Base-by-base conservation (phyloP, 2,329 filamentous ascomycete species). In the Epichloe gansuensis region DNA sequence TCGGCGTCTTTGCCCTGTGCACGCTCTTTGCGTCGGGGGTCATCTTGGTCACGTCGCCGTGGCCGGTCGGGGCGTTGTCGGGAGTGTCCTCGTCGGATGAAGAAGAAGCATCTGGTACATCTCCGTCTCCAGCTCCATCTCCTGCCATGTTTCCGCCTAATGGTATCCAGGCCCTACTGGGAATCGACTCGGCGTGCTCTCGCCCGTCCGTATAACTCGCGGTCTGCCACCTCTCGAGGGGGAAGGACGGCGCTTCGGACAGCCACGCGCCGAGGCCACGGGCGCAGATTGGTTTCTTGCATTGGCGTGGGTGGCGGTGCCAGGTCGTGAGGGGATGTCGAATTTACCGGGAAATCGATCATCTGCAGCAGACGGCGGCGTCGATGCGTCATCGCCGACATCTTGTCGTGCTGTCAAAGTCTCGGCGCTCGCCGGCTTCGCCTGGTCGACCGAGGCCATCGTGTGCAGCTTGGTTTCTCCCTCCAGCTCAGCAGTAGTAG, bases 161-260 rank as follows among this genome's bases (percentile, higher is more conserved):
- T 3, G 47, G 50, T 50, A 55, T 48, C 53, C 53, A 55, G 28
- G 53, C 53, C 39, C 53, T 50, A 38, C 53, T 52, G 17, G 53
- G 53, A 23, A 55, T 50, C 11, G 50, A 52, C 31, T 55, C 46
- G 23, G 53, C 50, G 23, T 51, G 48, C 46, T 55, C 46, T 21
- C 38, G 46, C 11, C 35, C 11, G 35, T 52, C 50, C 4, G 5
- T n/a, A n/a, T 42, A 46, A 5, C 46, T 38, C 13, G 42, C 15
- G 3, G 50, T 52, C n/a, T 55, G 53, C 53, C 53, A 55, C 28
- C 50, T 43, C 37, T 55, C 53, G 13, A 55, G 38, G n/a, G 44
- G 6, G 44, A 31, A 13, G 21, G 37, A 8, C 50, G 47, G 9
- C 23, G 34, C 21, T 31, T 31, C 9, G 31, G 44, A 23, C 37